phyloP scores from a whole-genome alignment of 768 basidiomycete species.

The Megacollybia marginata region DNA sequence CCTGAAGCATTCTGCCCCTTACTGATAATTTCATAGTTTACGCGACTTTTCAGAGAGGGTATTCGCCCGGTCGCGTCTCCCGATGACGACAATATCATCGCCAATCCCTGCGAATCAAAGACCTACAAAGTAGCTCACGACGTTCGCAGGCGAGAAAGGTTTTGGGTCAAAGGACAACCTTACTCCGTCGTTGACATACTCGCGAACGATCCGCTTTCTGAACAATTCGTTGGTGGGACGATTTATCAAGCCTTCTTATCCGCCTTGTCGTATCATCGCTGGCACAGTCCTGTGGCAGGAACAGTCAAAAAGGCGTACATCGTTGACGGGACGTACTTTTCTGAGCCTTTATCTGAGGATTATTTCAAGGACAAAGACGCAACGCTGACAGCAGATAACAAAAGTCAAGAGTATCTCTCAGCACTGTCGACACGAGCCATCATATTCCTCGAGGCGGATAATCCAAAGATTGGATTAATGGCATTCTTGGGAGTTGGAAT shows the following conservation, averaged over 20 bases:
- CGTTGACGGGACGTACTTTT: slow-evolving; percentile 36
- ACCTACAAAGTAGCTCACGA: slow-evolving; percentile 24
- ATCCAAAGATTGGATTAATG: slow-evolving; percentile 40
- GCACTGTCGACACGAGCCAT: slow-evolving; percentile 40
- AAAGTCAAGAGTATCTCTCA: slow-evolving; percentile 34
- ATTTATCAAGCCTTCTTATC: slow-evolving; percentile 41
- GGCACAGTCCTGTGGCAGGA: slow-evolving; percentile 42
- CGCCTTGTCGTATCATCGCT: slow-evolving; percentile 40
- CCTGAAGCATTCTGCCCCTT: too few species aligned
- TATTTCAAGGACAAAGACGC: not conserved
- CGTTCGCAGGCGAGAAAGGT: slow-evolving; percentile 28
- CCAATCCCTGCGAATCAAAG: slow-evolving; percentile 37
- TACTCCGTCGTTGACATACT: slow-evolving; percentile 46
- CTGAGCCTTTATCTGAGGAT: too few species aligned
- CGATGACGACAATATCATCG: slow-evolving; percentile 21
- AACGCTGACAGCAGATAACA: slow-evolving; percentile 3
- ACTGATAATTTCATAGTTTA: too few species aligned
- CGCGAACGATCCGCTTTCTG: slow-evolving; percentile 21
- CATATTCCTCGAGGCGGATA: slow-evolving; percentile 49
- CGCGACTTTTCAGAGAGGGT: too few species aligned
- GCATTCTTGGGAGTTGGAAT: too few species aligned
- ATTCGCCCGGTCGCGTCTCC: not conserved
- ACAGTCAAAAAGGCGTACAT: slow-evolving; percentile 20
- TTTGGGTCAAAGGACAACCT: slow-evolving; percentile 45
- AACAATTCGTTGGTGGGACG: slow-evolving; percentile 33